Base-by-base conservation (phyloP, 2,329 filamentous ascomycete species). In the Colletotrichum falcatum region DNA sequence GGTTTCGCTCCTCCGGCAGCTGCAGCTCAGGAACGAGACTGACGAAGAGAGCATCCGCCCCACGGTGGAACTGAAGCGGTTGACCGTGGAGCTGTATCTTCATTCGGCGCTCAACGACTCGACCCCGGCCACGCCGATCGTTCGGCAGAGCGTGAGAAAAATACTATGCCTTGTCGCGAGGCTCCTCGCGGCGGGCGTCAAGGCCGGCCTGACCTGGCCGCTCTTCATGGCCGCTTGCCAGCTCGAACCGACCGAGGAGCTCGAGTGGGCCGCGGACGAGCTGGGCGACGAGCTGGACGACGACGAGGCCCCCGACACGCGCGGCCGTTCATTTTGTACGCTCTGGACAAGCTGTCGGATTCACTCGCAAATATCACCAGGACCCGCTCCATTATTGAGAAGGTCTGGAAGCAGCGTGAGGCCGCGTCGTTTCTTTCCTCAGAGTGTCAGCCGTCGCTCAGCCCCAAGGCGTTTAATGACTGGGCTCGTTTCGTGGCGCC, bases 201-300 rank as follows among this genome's bases (percentile, higher is more conserved):
- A 77, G 12, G 77, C 79, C 7, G 81, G 80, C 26, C 73, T 83
- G 23, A 79, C 79, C 28, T 83, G 81, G 81, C 81, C 82, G 6
- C 72, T 83, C 0, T 83, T 83, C 69, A 81, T 83, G 56, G 80
- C 81, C 0, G 82, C 81, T 0, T 81, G 82, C 14, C 81, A 83
- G 65, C 75, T 83, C 2, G 79, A 79, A 78, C n/a, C 72, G 9
- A 56, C 62, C 1, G 81, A 84, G 49, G 78, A 82, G 37, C 70
- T 82, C 8, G 80, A 79, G 74, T 75, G 73, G 70, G 53, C 60
- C 0, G 16, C 48, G 0, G 75, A 77, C 23, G 66, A 74, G 1
- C 58, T 71, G 5, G 74, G n/a, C n/a, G n/a, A n/a, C n/a, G n/a
- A n/a, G n/a, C n/a, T n/a, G n/a, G n/a, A 64, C 3, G 69, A 73